These are phyloP conservation scores for Aspergillus oerlinghausenensis DNA, from an alignment of 2,329 filamentous ascomycete species.

Conservation along the genomic window DNA sequence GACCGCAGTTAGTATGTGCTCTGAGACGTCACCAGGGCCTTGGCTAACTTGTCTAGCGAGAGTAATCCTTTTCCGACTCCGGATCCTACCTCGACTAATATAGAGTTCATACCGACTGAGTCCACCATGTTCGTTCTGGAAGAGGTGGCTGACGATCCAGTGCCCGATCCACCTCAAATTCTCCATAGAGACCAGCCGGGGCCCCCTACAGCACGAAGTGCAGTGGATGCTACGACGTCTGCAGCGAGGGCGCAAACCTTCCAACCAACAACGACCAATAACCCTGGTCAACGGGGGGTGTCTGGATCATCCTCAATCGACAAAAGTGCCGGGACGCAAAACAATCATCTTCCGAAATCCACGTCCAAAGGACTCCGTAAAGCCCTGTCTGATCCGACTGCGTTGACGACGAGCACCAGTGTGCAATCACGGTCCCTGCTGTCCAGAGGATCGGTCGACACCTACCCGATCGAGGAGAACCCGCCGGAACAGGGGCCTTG, in stretches of 20 bases:
- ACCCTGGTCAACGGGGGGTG: neutral
- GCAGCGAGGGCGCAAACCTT: neutral
- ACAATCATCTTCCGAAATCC: neutral
- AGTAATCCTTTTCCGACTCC: neutral
- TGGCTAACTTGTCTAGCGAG: conserved; percentile 12
- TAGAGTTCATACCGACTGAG: conserved; percentile 24
- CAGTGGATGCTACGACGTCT: neutral
- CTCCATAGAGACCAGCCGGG: neutral
- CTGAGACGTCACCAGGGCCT: neutral
- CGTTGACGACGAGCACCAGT: conserved; percentile 18
- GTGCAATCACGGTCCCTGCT: conserved; percentile 11
- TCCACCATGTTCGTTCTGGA: conserved; percentile 28
- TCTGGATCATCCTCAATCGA: neutral
- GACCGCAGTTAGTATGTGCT: conserved; percentile 29
- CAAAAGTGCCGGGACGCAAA: neutral
- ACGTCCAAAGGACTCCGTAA: conserved; percentile 24
- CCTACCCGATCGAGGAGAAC: conserved; percentile 11
- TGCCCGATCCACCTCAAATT: neutral
- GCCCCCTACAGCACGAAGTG: neutral
- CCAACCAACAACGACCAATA: neutral
- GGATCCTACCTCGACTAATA: conserved; percentile 8
- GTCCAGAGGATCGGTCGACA: conserved; percentile 16
- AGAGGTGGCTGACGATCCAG: conserved; percentile 15
- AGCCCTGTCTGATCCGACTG: conserved; percentile 32
- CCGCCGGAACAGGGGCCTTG: conserved; percentile 34